Evolutionary conservation across 2,329 filamentous ascomycete genomes (phyloP).

Genomic region (Colletotrichum sp.): DNA sequence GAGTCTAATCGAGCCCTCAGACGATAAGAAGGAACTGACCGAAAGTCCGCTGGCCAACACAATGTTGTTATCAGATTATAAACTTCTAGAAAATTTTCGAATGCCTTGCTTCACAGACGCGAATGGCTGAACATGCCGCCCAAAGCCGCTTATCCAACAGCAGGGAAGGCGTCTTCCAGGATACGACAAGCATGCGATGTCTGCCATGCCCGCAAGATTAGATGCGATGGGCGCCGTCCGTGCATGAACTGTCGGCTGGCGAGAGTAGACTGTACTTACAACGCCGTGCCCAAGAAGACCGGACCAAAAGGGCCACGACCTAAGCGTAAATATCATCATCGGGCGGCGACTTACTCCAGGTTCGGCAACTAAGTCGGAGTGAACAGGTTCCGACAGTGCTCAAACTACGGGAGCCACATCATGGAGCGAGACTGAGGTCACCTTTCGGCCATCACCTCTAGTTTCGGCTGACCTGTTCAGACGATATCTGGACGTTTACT

Average conservation of each 20-base stretch:
- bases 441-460: not conserved
- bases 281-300: conserved; percentile 34
- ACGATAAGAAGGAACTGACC: not conserved
- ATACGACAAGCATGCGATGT: conserved; percentile 33
- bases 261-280: conserved; percentile 27
- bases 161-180: conserved; percentile 9
- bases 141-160: not conserved
- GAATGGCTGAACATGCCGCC: not conserved
- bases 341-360: not conserved
- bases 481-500: conserved; percentile 33
- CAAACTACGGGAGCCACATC: not conserved
- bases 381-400: not conserved
- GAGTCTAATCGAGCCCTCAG: not conserved
- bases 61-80: not conserved
- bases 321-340: not conserved
- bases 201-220: conserved; percentile 32
- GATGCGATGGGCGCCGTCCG: conserved; percentile 29
- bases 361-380: not conserved
- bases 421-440: not conserved
- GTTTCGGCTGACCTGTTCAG: conserved; percentile 20
- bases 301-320: conserved; percentile 28
- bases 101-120: not conserved
- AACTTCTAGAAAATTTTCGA: not conserved
- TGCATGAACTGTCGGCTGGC: conserved; percentile 29
- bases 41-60: not conserved